Evolutionary conservation across 129 eudicot genomes (phyloP).

Genomic region (Chrysanthemum seticuspe): DNA sequence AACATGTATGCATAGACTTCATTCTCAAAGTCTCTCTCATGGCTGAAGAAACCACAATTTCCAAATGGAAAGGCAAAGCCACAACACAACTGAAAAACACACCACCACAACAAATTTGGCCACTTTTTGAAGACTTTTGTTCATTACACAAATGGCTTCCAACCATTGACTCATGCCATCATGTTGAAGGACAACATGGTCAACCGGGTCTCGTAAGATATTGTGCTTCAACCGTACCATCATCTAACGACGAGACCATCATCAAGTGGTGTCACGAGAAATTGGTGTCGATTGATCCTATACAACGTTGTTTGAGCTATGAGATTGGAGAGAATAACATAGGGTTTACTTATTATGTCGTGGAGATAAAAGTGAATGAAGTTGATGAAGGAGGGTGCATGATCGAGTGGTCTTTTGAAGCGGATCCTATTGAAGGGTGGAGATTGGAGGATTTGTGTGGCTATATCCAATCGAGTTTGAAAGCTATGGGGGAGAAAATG

Average conservation of each 20-base stretch:
- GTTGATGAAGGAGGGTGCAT: slow-evolving; percentile 32
- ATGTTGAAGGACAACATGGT: slow-evolving; percentile 49
- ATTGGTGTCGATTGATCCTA: slow-evolving; percentile 39
- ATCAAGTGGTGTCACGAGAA: slow-evolving; percentile 56
- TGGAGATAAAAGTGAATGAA: slow-evolving; percentile 32
- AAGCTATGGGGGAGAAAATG: slow-evolving; percentile 37
- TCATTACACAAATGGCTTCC: slow-evolving; percentile 65
- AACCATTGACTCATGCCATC: slow-evolving; percentile 44
- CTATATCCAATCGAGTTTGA: slow-evolving; percentile 22
- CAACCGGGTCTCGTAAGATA: slow-evolving; percentile 56
- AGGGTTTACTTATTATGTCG: slow-evolving; percentile 41
- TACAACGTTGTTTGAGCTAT: slow-evolving; percentile 35
- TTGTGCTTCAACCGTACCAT: slow-evolving; percentile 39
- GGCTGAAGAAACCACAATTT: slow-evolving; percentile 1
- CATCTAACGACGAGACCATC: not conserved
- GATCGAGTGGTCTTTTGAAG: slow-evolving; percentile 56
- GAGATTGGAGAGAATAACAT: slow-evolving; percentile 50
- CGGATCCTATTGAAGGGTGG: slow-evolving; percentile 56
- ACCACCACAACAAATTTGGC: slow-evolving; percentile 57
- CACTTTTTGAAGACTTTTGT: slow-evolving; percentile 66
- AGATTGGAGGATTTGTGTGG: slow-evolving; percentile 35
- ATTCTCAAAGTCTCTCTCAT: not conserved
- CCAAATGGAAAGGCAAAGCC: slow-evolving; percentile 53
- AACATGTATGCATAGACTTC: not conserved
- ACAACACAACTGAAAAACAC: slow-evolving; percentile 29